Evolutionary conservation across 495 filamentous ascomycete species (phyloP).

Genomic region (Cairneyella variabilis): DNA sequence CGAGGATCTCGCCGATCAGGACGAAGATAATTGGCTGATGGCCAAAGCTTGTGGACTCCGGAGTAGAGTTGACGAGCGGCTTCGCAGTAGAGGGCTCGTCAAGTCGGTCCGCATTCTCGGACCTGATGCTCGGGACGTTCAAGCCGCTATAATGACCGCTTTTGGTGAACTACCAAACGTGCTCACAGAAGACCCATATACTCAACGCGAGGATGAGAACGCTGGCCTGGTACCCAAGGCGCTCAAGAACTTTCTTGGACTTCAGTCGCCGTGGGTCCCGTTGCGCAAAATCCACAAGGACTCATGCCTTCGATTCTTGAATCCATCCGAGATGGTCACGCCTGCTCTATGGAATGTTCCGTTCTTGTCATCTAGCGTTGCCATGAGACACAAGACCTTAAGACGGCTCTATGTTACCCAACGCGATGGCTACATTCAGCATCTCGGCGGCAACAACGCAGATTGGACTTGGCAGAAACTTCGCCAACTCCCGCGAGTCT

Average conservation of each 20-base stretch:
- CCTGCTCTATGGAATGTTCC: conserved; percentile 62
- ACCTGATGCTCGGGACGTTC: conserved; percentile 56
- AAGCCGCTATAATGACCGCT: conserved; percentile 50
- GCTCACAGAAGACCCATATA: conserved; percentile 26
- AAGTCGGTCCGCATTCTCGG: conserved; percentile 52
- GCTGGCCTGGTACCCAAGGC: not conserved
- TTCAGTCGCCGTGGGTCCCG: conserved; percentile 58
- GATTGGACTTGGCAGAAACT: conserved; percentile 61
- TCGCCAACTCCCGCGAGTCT: conserved; percentile 52
- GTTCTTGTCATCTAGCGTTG: conserved; percentile 58
- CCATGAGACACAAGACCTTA: conserved; percentile 57
- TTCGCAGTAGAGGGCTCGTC: conserved; percentile 64
- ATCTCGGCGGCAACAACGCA: conserved; percentile 33
- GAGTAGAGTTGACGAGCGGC: conserved; percentile 53
- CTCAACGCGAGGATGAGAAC: conserved; percentile 17
- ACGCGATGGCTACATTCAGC: conserved; percentile 60
- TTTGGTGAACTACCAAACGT: conserved; percentile 51
- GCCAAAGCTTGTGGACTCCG: conserved; percentile 54
- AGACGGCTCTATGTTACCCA: conserved; percentile 64
- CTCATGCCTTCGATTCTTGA: conserved; percentile 60
- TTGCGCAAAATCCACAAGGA: conserved; percentile 69
- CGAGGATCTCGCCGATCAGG: conserved; percentile 26
- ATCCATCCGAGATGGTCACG: conserved; percentile 60
- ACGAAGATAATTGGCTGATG: conserved; percentile 26
- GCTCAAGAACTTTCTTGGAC: conserved; percentile 35